Percentiles rank a stretch among this genome's conserved stretches.
phyloP scores from a whole-genome alignment of 2,329 filamentous ascomycete genomes.

The Fusarium sororula region DNA sequence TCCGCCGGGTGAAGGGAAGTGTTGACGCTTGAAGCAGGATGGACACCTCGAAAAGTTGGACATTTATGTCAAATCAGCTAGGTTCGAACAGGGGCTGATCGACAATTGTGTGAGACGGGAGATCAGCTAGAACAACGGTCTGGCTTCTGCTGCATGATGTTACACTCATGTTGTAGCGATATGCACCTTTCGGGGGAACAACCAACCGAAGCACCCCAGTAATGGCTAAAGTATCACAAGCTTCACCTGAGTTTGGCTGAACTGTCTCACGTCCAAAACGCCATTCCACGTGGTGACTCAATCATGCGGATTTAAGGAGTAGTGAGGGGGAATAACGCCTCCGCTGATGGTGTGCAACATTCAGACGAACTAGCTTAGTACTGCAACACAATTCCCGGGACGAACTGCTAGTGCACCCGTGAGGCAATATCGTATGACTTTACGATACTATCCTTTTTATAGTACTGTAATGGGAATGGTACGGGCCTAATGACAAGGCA shows the following conservation, averaged over 20 bases:
- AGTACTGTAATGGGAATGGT: neutral
- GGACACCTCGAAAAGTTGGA: neutral
- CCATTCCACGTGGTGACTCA: neutral
- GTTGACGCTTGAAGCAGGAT: neutral
- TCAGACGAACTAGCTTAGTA: neutral
- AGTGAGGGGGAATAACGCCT: neutral
- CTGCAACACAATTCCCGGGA: neutral
- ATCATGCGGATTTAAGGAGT: neutral
- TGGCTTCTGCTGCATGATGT: neutral
- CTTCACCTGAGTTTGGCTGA: neutral
- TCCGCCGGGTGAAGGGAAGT: neutral
- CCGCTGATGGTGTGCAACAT: neutral
- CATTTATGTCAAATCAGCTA: neutral
- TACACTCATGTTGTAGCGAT: neutral
- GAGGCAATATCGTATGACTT: neutral
- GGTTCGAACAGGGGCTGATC: neutral
- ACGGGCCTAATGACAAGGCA: neutral
- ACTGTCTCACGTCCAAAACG: neutral
- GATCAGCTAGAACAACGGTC: neutral
- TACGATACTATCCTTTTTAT: neutral
- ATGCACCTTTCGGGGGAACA: neutral
- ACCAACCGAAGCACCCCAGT: neutral
- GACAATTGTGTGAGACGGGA: neutral
- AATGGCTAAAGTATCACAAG: neutral
- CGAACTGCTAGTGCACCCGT: neutral